These are phyloP conservation scores for Picea sitchensis DNA, from an alignment of 75 land plant species.

Conservation along the genomic window DNA sequence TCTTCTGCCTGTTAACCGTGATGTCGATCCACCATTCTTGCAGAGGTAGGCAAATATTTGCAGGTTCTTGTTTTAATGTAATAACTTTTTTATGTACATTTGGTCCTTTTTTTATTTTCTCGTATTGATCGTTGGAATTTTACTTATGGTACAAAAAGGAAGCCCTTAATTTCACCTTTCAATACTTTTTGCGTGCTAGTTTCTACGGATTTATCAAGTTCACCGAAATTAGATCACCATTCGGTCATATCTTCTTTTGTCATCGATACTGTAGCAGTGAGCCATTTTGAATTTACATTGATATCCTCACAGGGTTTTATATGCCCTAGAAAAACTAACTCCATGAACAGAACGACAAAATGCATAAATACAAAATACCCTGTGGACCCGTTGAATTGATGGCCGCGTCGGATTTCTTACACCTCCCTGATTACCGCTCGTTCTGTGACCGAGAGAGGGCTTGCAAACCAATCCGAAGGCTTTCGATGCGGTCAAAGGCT, in stretches of 20 bases:
- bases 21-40: conserved; percentile 47
- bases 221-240: background rate
- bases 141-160: background rate
- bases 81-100: background rate
- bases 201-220: background rate
- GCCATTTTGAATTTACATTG: background rate
- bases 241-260: background rate
- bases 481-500: too few species aligned
- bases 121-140: background rate
- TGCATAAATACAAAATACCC: background rate
- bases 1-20: conserved; percentile 65
- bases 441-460: background rate
- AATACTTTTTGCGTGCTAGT: background rate
- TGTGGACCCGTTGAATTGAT: background rate
- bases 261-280: background rate
- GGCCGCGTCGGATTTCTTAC: background rate
- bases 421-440: background rate
- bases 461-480: too few species aligned
- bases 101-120: background rate
- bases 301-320: background rate
- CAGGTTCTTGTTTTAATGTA: background rate
- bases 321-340: background rate
- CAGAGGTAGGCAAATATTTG: background rate
- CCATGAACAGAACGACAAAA: background rate
- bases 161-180: background rate